Base-by-base conservation (phyloP, 2,329 filamentous ascomycete species). In the Ascochyta rabiei region DNA sequence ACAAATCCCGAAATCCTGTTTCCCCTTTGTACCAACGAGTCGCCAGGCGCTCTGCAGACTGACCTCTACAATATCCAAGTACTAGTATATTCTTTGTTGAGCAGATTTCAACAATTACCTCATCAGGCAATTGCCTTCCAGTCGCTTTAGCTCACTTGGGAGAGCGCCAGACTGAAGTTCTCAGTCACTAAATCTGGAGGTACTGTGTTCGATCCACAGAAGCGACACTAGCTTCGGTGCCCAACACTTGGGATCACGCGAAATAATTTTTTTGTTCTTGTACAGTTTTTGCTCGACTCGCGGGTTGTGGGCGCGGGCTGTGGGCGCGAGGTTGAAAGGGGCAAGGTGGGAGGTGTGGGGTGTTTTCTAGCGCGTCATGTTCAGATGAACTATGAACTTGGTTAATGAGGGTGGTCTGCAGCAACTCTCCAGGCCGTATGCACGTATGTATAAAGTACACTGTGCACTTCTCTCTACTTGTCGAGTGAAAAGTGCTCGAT, bases 121-220 rank as follows among this genome's bases (percentile, higher is more conserved):
- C 37, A 46, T 56, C 38, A 42, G 42, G 53, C 47, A 51, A 56
- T 51, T 51, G 45, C 30, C 40, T 51, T 56, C 47, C 42, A 43
- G 53, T 56, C 53, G 53, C 53, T 56, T 56, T 56, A 56, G 53
- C 53, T 56, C 53, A 56, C 46, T 56, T 56, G 53, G 53, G 53
- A 56, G 53, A 56, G 53, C 53, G 53, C 53, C 53, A 56, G 53
- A 56, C 53, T 56, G 53, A 56, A 56, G 53, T 56, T 43, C 28
- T 55, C 53, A 56, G 53, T 56, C 53, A 56, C 38, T 50, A 51
- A 56, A 56, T 56, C 53, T 56, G 53, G 53, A 56, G 53, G 53
- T 56, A 56, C 53, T 50, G 53, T 51, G 52, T 54, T 54, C 52
- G 52, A 54, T 54, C 52, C 52, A 54, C 52, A 54, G 52, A 54